Base-by-base conservation (phyloP, 2,329 filamentous ascomycete species). In the Aspergillus sp. region DNA sequence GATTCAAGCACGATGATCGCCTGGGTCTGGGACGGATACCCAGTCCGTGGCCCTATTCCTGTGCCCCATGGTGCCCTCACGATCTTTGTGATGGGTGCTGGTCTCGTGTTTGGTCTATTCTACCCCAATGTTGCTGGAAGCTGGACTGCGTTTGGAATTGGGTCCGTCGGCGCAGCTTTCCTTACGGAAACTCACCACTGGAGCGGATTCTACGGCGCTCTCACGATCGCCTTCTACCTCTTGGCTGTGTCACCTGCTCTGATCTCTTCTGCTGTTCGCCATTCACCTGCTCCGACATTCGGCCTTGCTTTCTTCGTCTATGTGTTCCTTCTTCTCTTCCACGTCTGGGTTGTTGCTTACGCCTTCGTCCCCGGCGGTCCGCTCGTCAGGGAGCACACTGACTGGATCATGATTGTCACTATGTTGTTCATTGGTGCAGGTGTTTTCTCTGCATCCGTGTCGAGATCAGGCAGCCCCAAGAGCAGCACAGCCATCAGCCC, bases 1-100 rank as follows among this genome's bases (percentile, higher is more conserved):
- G 95, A 99, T 72, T 96, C 93, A 0, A 98, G 95, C 78, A 99
- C 95, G 53, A 98, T 99, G 92, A 97, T 98, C 57, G 83, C 93
- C 15, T 99, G 95, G 95, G 91, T 91, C 3, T 99, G 95, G 95
- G 92, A 97, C 66, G 95, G 95, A 6, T 99, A 90, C 68, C 95
- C 95, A 13, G 85, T 98, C 41, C 86, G 89, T 49, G 95, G 95
- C 6, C 95, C 95, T 2, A 85, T 95, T 49, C 86, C 92, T 60
- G 91, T 88, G 48, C 91, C 92, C n/a, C 92, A 98, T 68, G 95
- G 93, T 53, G 91, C 90, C 67, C 85, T 89, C 71, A 97, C 92
- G 2, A 85, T 97, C 52, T 83, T 90, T 53, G 88, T 88, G 58
- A 99, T 99, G 95, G 91, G 90, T 26, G 78, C 81, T 41, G 95